phyloP scores from a whole-genome alignment of 805 yeast genomes.

The Yarrowia sp. region DNA sequence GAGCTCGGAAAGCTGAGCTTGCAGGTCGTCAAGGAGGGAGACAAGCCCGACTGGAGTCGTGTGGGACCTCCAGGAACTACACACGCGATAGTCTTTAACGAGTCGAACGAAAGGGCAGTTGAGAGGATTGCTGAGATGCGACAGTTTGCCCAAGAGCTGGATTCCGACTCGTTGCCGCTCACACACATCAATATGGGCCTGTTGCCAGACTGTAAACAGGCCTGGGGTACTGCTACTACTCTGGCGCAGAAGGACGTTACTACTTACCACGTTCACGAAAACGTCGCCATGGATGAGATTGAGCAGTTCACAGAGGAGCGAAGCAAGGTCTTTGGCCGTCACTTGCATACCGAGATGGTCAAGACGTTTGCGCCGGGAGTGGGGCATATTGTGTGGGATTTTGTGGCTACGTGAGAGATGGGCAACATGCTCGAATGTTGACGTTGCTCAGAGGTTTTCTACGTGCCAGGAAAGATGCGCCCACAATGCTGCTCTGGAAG shows the following conservation, averaged over 20 bases:
- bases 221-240: constrained; percentile 53
- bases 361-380: constrained; percentile 88
- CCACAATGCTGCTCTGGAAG: too few species aligned
- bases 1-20: constrained; percentile 45
- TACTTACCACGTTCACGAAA: constrained; percentile 68
- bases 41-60: constrained; percentile 33
- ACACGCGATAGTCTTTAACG: constrained; percentile 55
- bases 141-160: background rate
- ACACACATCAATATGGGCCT: constrained; percentile 75
- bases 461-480: too few species aligned
- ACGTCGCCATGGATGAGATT: constrained; percentile 51
- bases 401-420: background rate
- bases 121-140: constrained; percentile 40
- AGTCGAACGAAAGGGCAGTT: constrained; percentile 56
- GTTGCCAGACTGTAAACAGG: constrained; percentile 63
- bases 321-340: constrained; percentile 26
- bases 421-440: too few species aligned
- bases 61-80: constrained; percentile 34
- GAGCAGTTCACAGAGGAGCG: constrained; percentile 38
- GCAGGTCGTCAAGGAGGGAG: constrained; percentile 40
- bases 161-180: constrained; percentile 34
- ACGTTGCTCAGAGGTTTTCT: too few species aligned
- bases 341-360: constrained; percentile 56
- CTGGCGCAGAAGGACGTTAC: constrained; percentile 28
- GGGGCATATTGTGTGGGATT: constrained; percentile 67